A percentile compares a stretch with the other conserved stretches of the same genome.
These are phyloP conservation scores for Aspergillus bertholletiae DNA, from an alignment of 495 filamentous ascomycete species.

Conservation along the genomic window DNA sequence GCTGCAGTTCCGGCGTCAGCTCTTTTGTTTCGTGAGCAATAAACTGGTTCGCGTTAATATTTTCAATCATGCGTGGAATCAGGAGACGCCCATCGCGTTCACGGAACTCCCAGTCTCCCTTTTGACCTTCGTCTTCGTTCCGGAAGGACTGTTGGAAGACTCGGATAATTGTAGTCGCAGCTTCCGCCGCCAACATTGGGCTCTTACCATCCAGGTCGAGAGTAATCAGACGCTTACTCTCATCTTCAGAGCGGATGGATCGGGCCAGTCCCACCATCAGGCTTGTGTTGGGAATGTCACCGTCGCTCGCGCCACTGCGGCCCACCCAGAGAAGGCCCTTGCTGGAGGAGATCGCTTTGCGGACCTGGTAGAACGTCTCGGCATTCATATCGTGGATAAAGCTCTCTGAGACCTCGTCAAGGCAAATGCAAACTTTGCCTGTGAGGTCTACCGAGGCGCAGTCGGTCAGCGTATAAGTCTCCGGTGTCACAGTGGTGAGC, in stretches of 20 bases:
- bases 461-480: no score
- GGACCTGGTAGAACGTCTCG: no score
- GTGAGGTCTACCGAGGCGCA: no score
- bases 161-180: not conserved
- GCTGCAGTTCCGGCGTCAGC: not conserved
- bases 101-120: not conserved
- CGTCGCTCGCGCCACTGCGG: no score
- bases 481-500: no score
- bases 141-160: not conserved
- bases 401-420: no score
- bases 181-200: not conserved
- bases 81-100: slow-evolving; percentile 22
- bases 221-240: slow-evolving; percentile 5
- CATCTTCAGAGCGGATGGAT: slow-evolving; percentile 2
- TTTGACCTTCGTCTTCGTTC: no score
- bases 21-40: not conserved
- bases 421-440: no score
- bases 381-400: no score
- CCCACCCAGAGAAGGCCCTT: no score
- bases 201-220: slow-evolving; percentile 16
- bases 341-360: no score
- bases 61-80: slow-evolving; percentile 22
- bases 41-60: not conserved
- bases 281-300: no score
- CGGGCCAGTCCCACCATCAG: not conserved